These are phyloP conservation scores for Herpotrichia juniperi DNA, from an alignment of 2,329 filamentous ascomycete species.

Conservation along the genomic window DNA sequence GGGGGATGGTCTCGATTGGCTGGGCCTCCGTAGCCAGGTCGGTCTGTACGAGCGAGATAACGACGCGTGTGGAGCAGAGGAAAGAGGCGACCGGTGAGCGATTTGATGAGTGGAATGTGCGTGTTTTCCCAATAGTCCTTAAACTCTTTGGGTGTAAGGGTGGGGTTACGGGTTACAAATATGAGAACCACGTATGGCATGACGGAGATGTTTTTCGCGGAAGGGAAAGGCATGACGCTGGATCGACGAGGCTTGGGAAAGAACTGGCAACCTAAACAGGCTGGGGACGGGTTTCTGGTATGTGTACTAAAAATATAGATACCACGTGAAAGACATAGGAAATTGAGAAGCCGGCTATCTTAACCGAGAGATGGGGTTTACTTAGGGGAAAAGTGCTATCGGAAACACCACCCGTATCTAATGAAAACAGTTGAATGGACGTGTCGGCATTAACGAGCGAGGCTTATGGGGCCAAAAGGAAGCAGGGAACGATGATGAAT, in stretches of 20 bases:
- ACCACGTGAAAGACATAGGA: too few relatives aligned
- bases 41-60: conserved; percentile 31
- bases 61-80: conserved; percentile 28
- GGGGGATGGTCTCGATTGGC: conserved; percentile 29
- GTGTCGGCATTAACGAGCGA: too few relatives aligned
- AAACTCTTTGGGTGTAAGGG: conserved; percentile 31
- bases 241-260: not conserved
- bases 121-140: conserved; percentile 32
- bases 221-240: not conserved
- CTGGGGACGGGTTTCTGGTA: too few relatives aligned
- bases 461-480: too few relatives aligned
- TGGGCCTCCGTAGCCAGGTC: conserved; percentile 32
- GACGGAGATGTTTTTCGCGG: not conserved
- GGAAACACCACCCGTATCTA: too few relatives aligned
- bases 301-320: too few relatives aligned
- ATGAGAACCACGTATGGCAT: conserved; percentile 35
- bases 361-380: too few relatives aligned
- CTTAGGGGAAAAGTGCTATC: too few relatives aligned
- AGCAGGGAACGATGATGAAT: too few relatives aligned
- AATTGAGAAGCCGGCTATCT: too few relatives aligned
- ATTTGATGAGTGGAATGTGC: conserved; percentile 31
- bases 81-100: conserved; percentile 23
- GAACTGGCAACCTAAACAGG: not conserved
- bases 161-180: conserved; percentile 30
- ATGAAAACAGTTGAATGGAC: too few relatives aligned